phyloP scores from a whole-genome alignment of 768 basidiomycete genomes.

The Termitomyces titanicus region DNA sequence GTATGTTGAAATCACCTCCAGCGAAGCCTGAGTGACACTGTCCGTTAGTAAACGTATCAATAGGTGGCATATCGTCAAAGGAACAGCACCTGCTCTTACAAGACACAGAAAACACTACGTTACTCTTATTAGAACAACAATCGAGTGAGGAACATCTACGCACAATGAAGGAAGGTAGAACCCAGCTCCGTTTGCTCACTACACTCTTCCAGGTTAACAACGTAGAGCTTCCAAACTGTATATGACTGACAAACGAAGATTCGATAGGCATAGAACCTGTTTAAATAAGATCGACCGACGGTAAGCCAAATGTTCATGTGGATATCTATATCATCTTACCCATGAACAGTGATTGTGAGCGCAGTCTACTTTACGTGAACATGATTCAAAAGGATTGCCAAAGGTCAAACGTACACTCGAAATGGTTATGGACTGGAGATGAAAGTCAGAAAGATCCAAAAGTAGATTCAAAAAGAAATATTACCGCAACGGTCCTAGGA shows the following conservation, averaged over 20 bases:
- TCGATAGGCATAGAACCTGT: slow-evolving; percentile 2
- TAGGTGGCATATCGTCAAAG: neutral
- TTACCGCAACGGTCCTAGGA: neutral
- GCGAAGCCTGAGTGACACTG: neutral
- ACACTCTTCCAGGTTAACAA: neutral
- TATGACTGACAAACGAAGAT: neutral
- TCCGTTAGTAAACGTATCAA: neutral
- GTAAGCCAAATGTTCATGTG: neutral
- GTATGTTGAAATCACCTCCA: neutral
- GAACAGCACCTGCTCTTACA: neutral
- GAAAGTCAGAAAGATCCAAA: neutral
- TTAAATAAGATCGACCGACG: too few relatives aligned
- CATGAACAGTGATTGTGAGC: neutral
- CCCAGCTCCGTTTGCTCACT: neutral
- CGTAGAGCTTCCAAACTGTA: neutral
- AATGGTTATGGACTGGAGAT: neutral
- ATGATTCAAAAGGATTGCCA: neutral
- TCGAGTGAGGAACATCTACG: neutral
- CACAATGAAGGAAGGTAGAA: neutral
- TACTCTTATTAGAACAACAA: neutral
- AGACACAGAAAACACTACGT: neutral
- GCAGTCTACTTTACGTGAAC: neutral
- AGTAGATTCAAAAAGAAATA: neutral
- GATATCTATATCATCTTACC: neutral
- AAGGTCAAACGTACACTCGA: neutral